Percentiles rank a stretch among this genome's conserved stretches.
These are phyloP conservation scores for Tilletia horrida DNA, from an alignment of 1,284 basidiomycete species.

Conservation along the genomic window DNA sequence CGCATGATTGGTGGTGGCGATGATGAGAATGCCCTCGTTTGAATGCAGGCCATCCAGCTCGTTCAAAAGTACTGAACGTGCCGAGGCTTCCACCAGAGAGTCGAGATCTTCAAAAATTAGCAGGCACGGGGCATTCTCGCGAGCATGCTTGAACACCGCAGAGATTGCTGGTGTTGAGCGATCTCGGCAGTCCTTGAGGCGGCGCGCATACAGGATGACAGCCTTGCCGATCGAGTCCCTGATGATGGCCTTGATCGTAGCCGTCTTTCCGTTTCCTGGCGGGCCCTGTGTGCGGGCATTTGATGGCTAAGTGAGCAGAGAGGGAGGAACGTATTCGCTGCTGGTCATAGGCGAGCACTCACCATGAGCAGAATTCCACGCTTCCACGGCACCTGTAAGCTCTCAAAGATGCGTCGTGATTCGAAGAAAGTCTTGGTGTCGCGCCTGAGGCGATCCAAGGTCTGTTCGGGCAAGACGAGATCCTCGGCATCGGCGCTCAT, in stretches of 20 bases:
- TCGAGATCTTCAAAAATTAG: constrained; percentile 24
- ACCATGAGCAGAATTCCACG: constrained; percentile 19
- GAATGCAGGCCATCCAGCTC: constrained; percentile 19
- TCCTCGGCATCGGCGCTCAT: not conserved
- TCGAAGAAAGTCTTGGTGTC: constrained; percentile 20
- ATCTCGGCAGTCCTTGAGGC: not conserved
- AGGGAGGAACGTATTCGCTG: not conserved
- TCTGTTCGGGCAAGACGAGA: not conserved
- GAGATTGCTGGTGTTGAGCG: not conserved
- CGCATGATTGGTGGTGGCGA: constrained; percentile 21
- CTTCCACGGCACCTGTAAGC: constrained; percentile 17
- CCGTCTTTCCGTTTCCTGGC: constrained; percentile 25
- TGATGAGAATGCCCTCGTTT: constrained; percentile 22
- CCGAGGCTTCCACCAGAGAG: constrained; percentile 12
- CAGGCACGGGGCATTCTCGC: constrained; percentile 20
- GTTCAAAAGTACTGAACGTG: constrained; percentile 15
- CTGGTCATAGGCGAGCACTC: not conserved
- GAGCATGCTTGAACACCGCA: constrained; percentile 18
- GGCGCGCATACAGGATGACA: not conserved
- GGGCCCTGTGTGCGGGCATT: constrained; percentile 16
- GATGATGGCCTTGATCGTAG: constrained; percentile 12
- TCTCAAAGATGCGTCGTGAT: constrained; percentile 5
- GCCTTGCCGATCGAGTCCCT: not conserved
- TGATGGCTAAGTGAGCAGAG: not conserved
- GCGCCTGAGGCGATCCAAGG: not conserved